Conservation (phyloP, 306 rosid species). For the Pterocarpus santalinus region DNA sequence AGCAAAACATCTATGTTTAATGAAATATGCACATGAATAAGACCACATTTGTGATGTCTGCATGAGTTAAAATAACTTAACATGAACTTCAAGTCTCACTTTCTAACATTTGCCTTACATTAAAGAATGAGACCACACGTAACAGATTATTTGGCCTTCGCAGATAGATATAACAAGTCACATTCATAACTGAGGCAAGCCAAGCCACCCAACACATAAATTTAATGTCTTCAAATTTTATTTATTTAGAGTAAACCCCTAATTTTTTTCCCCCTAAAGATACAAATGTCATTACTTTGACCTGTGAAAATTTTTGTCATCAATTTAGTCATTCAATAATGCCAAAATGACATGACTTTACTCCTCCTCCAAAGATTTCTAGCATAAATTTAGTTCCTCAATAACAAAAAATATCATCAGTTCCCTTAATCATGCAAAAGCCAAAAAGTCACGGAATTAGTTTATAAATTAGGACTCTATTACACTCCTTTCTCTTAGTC, state of each 20-base stretch:
- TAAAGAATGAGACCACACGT: background rate
- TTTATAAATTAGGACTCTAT: background rate
- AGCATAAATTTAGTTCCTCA: background rate
- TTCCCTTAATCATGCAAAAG: background rate
- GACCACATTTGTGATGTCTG: background rate
- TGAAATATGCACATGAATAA: background rate
- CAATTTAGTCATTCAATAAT: too few species aligned
- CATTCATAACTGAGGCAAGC: background rate
- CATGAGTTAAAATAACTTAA: background rate
- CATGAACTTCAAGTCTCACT: background rate
- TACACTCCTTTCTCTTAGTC: background rate
- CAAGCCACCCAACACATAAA: background rate
- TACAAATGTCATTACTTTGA: too few species aligned
- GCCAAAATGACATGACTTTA: too few species aligned
- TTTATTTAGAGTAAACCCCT: too few species aligned
- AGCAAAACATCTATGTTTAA: constrained; percentile 21
- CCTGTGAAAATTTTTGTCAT: too few species aligned
- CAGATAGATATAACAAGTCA: background rate
- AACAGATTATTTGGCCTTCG: background rate
- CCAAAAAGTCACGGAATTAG: background rate
- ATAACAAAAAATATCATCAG: too few species aligned
- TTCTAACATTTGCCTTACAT: background rate
- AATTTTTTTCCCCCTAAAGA: too few species aligned
- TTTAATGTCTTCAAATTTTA: background rate
- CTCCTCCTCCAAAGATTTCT: background rate